Percentiles rank a stretch among this genome's conserved stretches.
phyloP scores from a whole-genome alignment of 208 protist genomes.

The Trypanosoma boissoni region DNA sequence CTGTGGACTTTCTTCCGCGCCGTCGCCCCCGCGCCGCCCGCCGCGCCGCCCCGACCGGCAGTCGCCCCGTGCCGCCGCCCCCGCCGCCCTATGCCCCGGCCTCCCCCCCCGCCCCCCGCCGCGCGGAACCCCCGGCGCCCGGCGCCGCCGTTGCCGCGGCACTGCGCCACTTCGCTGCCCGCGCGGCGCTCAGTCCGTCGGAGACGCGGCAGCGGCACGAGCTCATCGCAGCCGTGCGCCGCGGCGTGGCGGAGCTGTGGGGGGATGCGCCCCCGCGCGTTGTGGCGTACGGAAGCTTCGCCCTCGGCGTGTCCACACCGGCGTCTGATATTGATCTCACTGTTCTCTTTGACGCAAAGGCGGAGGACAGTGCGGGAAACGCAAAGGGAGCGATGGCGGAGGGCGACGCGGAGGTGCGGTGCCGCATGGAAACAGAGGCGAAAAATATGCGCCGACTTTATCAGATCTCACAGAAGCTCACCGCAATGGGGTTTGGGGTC shows the following conservation, averaged over 20 bases:
- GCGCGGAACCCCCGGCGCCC: constrained; percentile 16
- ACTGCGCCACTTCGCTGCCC: constrained; percentile 41
- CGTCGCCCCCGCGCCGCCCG: neutral
- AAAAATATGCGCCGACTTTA: constrained; percentile 1
- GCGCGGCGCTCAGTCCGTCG: constrained; percentile 23
- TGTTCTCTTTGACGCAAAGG: constrained; percentile 12
- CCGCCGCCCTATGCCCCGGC: neutral
- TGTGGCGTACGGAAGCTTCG: constrained; percentile 59
- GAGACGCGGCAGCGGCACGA: constrained; percentile 27
- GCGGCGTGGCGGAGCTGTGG: constrained; percentile 29
- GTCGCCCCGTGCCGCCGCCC: neutral
- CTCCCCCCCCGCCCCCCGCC: neutral
- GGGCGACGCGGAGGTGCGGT: neutral
- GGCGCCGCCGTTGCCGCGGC: constrained; percentile 42
- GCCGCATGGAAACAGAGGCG: neutral
- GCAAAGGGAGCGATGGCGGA: neutral
- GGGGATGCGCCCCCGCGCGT: constrained; percentile 12
- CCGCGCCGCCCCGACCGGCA: neutral
- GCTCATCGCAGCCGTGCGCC: constrained; percentile 28
- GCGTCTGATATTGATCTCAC: constrained; percentile 53
- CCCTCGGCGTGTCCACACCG: constrained; percentile 54
- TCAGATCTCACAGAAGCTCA: constrained; percentile 2
- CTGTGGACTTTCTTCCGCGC: neutral
- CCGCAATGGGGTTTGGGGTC: constrained; percentile 16
- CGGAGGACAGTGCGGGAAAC: too few relatives aligned